Conservation (phyloP, 108 stramenopile genomes). For the Fragilariopsis cylindrus region DNA sequence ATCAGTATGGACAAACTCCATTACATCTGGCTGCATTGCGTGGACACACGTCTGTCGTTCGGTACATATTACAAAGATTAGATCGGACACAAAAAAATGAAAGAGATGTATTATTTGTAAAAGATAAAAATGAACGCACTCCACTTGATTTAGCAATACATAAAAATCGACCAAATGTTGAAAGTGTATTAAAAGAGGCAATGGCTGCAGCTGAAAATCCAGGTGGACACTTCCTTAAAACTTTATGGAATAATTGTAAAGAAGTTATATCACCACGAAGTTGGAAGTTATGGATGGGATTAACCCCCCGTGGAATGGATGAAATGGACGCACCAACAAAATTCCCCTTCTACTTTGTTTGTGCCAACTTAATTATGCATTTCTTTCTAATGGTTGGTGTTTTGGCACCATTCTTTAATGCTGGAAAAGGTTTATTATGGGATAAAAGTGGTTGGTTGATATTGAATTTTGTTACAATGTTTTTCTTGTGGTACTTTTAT, state of each 20-base stretch:
- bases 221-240: slow-evolving; percentile 34
- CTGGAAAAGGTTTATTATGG: slow-evolving; percentile 55
- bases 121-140: slow-evolving; percentile 78
- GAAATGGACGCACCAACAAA: slow-evolving; percentile 64
- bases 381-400: slow-evolving; percentile 53
- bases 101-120: slow-evolving; percentile 32
- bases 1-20: slow-evolving; percentile 94
- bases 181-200: slow-evolving; percentile 57
- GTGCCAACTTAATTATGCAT: slow-evolving; percentile 44
- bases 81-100: background rate
- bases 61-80: slow-evolving; percentile 62
- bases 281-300: slow-evolving; percentile 81
- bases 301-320: slow-evolving; percentile 39
- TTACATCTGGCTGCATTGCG: slow-evolving; percentile 90
- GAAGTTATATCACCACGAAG: slow-evolving; percentile 48
- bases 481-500: slow-evolving; percentile 63
- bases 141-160: slow-evolving; percentile 78
- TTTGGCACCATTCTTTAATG: slow-evolving; percentile 42
- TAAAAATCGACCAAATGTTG: slow-evolving; percentile 74
- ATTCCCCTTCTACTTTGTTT: slow-evolving; percentile 78
- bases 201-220: slow-evolving; percentile 43
- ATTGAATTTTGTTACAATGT: slow-evolving; percentile 44
- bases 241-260: slow-evolving; percentile 17
- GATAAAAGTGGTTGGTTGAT: slow-evolving; percentile 59
- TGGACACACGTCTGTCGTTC: slow-evolving; percentile 81